Percentiles rank a stretch among this genome's conserved stretches.
phyloP scores from a whole-genome alignment of 2,329 filamentous ascomycete species.

The Neonectria neomacrospora region DNA sequence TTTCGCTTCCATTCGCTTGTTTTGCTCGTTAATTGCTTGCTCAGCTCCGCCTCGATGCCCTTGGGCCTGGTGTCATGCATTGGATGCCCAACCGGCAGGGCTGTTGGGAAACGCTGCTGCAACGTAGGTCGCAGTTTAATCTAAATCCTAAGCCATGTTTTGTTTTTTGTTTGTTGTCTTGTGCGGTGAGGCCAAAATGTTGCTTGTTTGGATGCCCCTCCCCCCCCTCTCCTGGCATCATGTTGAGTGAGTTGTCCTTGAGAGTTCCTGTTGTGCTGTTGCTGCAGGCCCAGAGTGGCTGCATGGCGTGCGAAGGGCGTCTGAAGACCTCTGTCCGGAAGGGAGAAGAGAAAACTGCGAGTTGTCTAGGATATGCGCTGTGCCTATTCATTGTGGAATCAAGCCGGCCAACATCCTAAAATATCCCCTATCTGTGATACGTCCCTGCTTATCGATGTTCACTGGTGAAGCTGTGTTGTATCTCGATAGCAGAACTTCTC shows the following conservation, averaged over 20 bases:
- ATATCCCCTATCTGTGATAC: not conserved
- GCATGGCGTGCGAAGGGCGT: not conserved
- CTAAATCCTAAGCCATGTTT: not conserved
- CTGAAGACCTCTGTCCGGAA: not conserved
- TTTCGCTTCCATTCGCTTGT: constrained; percentile 13
- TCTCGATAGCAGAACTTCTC: not conserved
- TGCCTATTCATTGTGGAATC: not conserved
- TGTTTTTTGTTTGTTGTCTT: not conserved
- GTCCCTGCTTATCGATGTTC: not conserved
- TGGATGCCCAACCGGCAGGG: constrained; percentile 21
- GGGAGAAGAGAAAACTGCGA: not conserved
- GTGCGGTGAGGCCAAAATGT: constrained; percentile 7
- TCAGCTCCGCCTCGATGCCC: constrained; percentile 4
- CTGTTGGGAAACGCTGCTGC: not conserved
- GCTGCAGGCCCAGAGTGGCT: not conserved
- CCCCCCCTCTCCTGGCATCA: too few species aligned
- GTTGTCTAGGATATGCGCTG: not conserved
- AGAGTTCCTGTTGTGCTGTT: not conserved
- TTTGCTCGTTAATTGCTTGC: not conserved
- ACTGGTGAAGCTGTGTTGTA: too few species aligned
- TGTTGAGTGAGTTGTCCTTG: not conserved
- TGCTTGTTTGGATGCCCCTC: not conserved
- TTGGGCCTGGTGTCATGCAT: constrained; percentile 12
- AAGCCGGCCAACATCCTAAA: not conserved
- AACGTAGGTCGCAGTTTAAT: not conserved